Evolutionary conservation across 192 early-diverging fungal genomes (phyloP).

Genomic region (Geranomyces variabilis): DNA sequence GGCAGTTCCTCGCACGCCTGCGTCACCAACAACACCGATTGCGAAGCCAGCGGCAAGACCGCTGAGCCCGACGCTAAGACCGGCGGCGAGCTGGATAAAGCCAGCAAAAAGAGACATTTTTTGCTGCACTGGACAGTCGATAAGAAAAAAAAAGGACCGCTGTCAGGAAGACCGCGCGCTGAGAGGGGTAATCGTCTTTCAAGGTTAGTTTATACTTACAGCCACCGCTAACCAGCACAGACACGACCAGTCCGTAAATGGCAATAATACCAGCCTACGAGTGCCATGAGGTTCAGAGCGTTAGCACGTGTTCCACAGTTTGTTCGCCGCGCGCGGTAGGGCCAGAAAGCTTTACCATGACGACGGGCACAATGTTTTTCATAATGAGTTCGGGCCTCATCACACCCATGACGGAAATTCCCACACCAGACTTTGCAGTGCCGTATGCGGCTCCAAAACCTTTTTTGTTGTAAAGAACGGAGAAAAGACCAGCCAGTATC

Average conservation of each 20-base stretch:
- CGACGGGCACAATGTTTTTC: constrained; percentile 83
- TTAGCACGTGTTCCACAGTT: background rate
- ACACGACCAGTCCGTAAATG: constrained; percentile 96
- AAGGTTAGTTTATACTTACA: constrained; percentile 64
- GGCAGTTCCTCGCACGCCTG: constrained; percentile 87
- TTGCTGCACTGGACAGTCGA: constrained; percentile 35
- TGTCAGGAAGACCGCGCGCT: constrained; percentile 20
- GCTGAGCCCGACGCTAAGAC: constrained; percentile 86
- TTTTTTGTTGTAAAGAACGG: background rate
- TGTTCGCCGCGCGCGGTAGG: background rate
- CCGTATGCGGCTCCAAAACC: constrained; percentile 97
- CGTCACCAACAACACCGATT: constrained; percentile 96
- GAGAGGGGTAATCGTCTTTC: background rate
- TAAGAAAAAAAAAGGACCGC: constrained; percentile 15
- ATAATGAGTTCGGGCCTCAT: constrained; percentile 86
- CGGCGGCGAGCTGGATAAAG: constrained; percentile 91
- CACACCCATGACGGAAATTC: constrained; percentile 92
- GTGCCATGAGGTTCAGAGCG: background rate
- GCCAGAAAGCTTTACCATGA: constrained; percentile 88
- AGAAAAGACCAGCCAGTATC: constrained; percentile 20
- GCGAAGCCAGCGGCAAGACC: constrained; percentile 95
- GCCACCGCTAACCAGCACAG: constrained; percentile 83
- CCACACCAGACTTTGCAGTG: constrained; percentile 95
- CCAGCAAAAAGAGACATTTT: constrained; percentile 65
- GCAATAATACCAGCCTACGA: constrained; percentile 89